Evolutionary conservation across 2,329 filamentous ascomycete species (phyloP), one percentile per base, ranked within the genome.

Genomic region (Mollisiaceae sp.): DNA sequence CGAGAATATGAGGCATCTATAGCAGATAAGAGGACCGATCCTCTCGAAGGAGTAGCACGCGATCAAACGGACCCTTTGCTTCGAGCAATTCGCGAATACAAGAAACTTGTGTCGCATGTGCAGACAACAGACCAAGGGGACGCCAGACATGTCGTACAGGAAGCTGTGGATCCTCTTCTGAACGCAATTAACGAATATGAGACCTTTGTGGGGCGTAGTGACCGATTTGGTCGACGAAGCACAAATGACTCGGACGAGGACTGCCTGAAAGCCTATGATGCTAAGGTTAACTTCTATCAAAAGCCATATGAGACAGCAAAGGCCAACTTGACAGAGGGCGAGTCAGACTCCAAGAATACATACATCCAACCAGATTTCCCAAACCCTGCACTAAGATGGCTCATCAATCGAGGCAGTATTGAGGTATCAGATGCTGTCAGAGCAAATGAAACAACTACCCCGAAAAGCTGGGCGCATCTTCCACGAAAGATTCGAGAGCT

Each of bases 251-350:
- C 54, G 4, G 18, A 24, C 12, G 20, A 57, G 18, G 52, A 63
- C 27, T 52, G 54, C 18, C 27, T 63, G 39, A 47, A 39, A 27
- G 38, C 54, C 2, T 63, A 56, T 58, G 60, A 63, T 22, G 61
- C 57, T 5, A 64, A 64, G 41, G 61, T 66, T 18, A 45, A 63
- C 38, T 54, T 61, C n/a, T 66, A 63, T 22, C 35, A 41, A 24
- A 62, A 55, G 55, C 63, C 63, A 18, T 22, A 35, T 56, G 22
- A 36, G 32, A 38, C 18, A 3, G 55, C 39, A 22, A 27, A 35
- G 8, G 14, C 14, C 3, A 36, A 36, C 6, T 35, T 36, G 22
- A 14, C 11, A 36, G 27, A 56, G 8, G 14, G 41, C 41, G 41
- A 43, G n/a, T 43, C 41, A 50, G 14, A 36, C 4, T 36, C 15